phyloP scores from a whole-genome alignment of 305 asterid genomes.

The Solanum hybrid region DNA sequence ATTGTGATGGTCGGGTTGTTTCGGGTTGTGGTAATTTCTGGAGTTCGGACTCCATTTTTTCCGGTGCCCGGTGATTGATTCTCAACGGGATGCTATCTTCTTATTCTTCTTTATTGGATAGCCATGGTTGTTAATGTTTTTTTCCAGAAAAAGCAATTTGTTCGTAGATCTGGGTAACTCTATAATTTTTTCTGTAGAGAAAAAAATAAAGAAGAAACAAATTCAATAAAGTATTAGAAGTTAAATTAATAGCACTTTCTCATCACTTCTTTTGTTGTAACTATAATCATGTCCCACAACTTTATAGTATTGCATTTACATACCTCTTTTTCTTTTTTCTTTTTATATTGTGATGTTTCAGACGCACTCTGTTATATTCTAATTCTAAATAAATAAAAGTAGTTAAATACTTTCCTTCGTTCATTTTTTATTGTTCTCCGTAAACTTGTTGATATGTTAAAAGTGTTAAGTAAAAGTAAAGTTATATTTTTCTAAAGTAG shows the following conservation, averaged over 20 bases:
- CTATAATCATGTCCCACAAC: background rate
- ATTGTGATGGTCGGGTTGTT: constrained; percentile 14
- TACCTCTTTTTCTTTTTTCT: background rate
- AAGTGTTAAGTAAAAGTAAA: too few species aligned
- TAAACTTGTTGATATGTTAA: too few species aligned
- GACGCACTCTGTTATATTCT: background rate
- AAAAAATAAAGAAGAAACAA: background rate
- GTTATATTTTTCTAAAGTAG: too few species aligned
- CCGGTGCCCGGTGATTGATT: constrained; percentile 5
- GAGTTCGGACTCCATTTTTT: constrained; percentile 52
- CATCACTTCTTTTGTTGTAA: background rate
- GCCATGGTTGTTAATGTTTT: background rate
- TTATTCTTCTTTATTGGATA: background rate
- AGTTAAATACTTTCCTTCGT: background rate
- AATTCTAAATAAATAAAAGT: too few species aligned
- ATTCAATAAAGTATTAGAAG: background rate
- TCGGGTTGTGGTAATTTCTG: constrained; percentile 27
- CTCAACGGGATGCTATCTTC: background rate
- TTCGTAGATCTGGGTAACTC: background rate
- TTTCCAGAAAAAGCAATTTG: background rate
- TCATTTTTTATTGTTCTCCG: background rate
- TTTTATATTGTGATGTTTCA: background rate
- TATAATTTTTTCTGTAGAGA: background rate
- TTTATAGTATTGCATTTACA: background rate
- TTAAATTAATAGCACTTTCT: background rate